phyloP scores from a whole-genome alignment of 2,329 filamentous ascomycete species.

The Eutypella sp. region DNA sequence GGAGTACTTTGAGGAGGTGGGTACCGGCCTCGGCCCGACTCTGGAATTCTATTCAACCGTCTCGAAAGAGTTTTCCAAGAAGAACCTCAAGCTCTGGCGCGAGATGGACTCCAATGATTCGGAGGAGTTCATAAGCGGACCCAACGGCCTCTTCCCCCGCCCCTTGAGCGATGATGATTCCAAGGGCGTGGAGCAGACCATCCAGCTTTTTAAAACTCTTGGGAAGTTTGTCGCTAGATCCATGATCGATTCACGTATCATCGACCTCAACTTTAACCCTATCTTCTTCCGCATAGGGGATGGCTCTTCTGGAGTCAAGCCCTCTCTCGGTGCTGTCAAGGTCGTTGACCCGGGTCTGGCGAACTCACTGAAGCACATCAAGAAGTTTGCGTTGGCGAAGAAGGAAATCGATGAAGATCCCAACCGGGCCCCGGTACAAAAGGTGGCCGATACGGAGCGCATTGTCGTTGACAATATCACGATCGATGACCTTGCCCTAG shows the following conservation, averaged over 20 bases:
- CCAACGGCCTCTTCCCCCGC: constrained; percentile 82
- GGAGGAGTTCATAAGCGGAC: constrained; percentile 80
- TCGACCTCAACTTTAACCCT: constrained; percentile 94
- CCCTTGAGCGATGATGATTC: constrained; percentile 80
- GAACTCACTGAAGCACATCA: constrained; percentile 78
- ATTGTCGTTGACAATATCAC: constrained; percentile 71
- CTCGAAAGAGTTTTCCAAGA: constrained; percentile 94
- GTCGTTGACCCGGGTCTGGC: constrained; percentile 83
- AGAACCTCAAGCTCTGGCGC: constrained; percentile 94
- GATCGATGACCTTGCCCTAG: constrained; percentile 83
- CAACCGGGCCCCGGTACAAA: constrained; percentile 61
- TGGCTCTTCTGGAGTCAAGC: constrained; percentile 59
- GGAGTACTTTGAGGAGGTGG: constrained; percentile 98
- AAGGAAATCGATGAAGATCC: constrained; percentile 72
- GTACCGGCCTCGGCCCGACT: constrained; percentile 90
- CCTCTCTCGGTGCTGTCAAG: constrained; percentile 84
- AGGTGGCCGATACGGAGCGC: constrained; percentile 61
- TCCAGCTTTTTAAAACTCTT: constrained; percentile 86
- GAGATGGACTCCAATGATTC: constrained; percentile 72
- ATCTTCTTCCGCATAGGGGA: constrained; percentile 96
- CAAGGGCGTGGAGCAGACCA: constrained; percentile 79
- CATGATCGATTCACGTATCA: constrained; percentile 97
- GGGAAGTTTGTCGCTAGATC: constrained; percentile 97
- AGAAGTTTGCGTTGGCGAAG: constrained; percentile 80
- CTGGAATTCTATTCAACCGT: constrained; percentile 98